phyloP scores from a whole-genome alignment of 192 early-diverging fungal species.

The Coemansia sp. region DNA sequence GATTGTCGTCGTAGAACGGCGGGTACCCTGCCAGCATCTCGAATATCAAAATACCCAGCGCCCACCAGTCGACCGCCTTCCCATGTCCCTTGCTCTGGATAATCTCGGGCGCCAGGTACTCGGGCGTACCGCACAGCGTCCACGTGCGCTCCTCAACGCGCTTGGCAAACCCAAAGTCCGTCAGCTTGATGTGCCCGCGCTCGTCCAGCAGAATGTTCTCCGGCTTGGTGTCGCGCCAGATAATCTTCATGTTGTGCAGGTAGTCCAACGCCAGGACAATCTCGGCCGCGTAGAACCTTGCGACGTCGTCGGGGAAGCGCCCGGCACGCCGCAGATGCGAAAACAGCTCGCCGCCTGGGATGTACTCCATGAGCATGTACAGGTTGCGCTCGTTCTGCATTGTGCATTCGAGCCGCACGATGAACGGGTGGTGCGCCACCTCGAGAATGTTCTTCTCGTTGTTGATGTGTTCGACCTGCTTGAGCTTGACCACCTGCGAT shows the following conservation, averaged over 20 bases:
- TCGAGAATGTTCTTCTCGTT: conserved; percentile 78
- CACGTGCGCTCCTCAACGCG: conserved; percentile 85
- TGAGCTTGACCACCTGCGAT: conserved; percentile 74
- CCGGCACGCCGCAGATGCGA: conserved; percentile 90
- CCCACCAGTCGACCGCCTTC: conserved; percentile 99
- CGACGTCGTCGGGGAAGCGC: conserved; percentile 91
- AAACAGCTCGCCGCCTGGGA: conserved; percentile 94
- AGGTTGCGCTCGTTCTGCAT: conserved; percentile 93
- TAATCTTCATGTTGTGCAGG: conserved; percentile 89
- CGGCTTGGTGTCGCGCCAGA: conserved; percentile 96
- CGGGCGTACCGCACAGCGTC: conserved; percentile 97
- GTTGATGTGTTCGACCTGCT: conserved; percentile 85
- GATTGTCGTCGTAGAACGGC: conserved; percentile 97
- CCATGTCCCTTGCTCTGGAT: conserved; percentile 97
- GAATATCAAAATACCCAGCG: conserved; percentile 94
- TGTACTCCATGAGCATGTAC: conserved; percentile 96
- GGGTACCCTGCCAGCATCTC: conserved; percentile 98
- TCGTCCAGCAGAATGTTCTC: conserved; percentile 84
- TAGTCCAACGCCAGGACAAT: conserved; percentile 96
- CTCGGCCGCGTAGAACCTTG: conserved; percentile 93
- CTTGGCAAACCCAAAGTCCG: conserved; percentile 99
- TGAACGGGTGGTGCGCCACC: conserved; percentile 74
- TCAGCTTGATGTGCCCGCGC: conserved; percentile 92
- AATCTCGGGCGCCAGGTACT: conserved; percentile 96
- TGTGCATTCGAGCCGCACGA: conserved; percentile 85